Evolutionary conservation across 2,329 filamentous ascomycete species (phyloP).

Genomic region (Sporothrix pseudoabietina): DNA sequence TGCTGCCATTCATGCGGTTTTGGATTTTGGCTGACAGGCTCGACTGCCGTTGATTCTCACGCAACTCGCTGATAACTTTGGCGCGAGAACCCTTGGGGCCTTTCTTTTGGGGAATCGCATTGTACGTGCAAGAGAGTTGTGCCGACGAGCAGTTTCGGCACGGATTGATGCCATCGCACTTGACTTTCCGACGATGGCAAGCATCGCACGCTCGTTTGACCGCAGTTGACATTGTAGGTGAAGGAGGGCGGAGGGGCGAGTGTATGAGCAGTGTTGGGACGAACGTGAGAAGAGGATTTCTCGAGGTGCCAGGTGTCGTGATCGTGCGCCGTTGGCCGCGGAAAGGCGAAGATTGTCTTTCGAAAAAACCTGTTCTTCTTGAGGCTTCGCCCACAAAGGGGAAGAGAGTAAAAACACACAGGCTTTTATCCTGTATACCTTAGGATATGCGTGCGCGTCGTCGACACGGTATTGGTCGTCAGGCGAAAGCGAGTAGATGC

Average conservation of each 20-base stretch:
- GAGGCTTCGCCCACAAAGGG: not conserved
- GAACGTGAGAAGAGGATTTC: not conserved
- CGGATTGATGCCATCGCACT: constrained; percentile 70
- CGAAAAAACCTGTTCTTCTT: not conserved
- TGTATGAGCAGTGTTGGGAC: not conserved
- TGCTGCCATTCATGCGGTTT: constrained; percentile 59
- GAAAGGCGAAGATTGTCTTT: not conserved
- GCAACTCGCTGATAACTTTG: constrained; percentile 73
- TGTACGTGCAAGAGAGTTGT: constrained; percentile 70
- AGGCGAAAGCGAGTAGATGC: not conserved
- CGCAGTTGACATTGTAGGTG: constrained; percentile 50
- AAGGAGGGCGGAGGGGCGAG: too few relatives aligned
- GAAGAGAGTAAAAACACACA: not conserved
- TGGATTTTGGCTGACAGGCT: constrained; percentile 65
- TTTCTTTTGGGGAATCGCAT: constrained; percentile 74
- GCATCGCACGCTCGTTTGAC: constrained; percentile 69
- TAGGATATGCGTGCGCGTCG: not conserved
- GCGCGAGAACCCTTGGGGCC: constrained; percentile 73
- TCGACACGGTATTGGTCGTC: not conserved
- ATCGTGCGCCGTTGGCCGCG: not conserved
- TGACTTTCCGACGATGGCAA: constrained; percentile 74
- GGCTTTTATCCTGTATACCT: not conserved
- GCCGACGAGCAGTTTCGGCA: constrained; percentile 71
- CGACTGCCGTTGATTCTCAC: constrained; percentile 68
- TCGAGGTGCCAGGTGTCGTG: not conserved